Evolutionary conservation across 78 protist genomes (phyloP).

Genomic region (Chrysochromulina parva): DNA sequence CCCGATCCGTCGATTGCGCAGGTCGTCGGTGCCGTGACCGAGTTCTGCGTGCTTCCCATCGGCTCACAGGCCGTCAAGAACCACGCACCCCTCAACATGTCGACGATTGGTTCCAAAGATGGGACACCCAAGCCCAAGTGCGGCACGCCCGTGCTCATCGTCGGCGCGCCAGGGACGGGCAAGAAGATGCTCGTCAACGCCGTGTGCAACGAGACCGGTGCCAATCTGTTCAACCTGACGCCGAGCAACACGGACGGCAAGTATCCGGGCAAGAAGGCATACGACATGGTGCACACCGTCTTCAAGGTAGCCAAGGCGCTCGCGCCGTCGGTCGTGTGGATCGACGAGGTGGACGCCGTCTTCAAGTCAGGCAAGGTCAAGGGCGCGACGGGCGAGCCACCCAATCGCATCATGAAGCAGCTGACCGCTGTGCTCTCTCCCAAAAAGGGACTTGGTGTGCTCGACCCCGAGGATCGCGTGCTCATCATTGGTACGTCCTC

Average conservation of each 20-base stretch:
- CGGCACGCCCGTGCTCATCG: constrained; percentile 20
- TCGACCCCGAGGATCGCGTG: constrained; percentile 1
- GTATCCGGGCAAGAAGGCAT: constrained; percentile 36
- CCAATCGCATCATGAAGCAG: constrained; percentile 22
- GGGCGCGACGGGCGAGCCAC: neutral
- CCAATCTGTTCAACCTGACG: constrained; percentile 52
- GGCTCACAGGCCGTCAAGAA: constrained; percentile 32
- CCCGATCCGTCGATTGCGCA: constrained; percentile 32
- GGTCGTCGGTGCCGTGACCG: constrained; percentile 49
- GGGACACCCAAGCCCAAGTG: constrained; percentile 10
- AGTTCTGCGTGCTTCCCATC: constrained; percentile 54
- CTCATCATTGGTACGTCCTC: neutral
- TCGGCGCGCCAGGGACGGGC: constrained; percentile 47
- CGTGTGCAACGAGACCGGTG: constrained; percentile 47
- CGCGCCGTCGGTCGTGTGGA: constrained; percentile 25
- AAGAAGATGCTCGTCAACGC: constrained; percentile 70
- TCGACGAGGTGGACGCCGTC: neutral
- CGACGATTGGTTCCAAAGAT: neutral
- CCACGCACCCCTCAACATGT: neutral
- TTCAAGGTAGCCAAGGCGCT: constrained; percentile 50
- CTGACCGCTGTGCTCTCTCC: neutral
- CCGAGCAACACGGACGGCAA: constrained; percentile 28
- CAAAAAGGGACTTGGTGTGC: neutral
- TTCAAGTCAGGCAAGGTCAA: neutral
- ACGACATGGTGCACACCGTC: constrained; percentile 33